Percentiles rank a stretch among this genome's conserved stretches.
These are phyloP conservation scores for Dendrobium catenatum DNA, from an alignment of 106 monocot genomes.

Conservation along the genomic window DNA sequence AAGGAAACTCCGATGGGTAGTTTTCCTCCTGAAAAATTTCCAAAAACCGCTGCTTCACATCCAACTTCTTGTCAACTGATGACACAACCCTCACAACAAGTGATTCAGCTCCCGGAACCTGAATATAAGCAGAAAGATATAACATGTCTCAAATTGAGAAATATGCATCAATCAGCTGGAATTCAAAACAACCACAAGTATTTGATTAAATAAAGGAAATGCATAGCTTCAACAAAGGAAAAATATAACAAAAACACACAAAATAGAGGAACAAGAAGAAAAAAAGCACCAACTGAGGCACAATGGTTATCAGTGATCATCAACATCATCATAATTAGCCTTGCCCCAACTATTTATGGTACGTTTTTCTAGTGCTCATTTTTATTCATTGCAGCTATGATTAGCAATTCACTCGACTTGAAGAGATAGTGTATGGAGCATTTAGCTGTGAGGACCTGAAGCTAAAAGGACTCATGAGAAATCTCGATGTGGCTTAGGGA, in stretches of 20 bases:
- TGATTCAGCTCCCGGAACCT: slow-evolving; percentile 86
- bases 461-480: too few relatives aligned
- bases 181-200: not conserved
- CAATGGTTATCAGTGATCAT: not conserved
- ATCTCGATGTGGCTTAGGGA: too few relatives aligned
- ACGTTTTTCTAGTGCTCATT: not conserved
- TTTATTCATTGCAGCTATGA: too few relatives aligned
- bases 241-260: not conserved
- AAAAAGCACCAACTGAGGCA: not conserved
- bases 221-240: not conserved
- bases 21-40: slow-evolving; percentile 99
- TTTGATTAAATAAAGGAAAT: not conserved
- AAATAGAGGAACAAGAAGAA: not conserved
- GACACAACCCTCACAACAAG: slow-evolving; percentile 98
- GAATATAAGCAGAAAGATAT: slow-evolving; percentile 3
- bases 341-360: not conserved
- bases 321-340: not conserved
- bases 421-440: too few relatives aligned
- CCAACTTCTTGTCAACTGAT: slow-evolving; percentile 97
- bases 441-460: too few relatives aligned
- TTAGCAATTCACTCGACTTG: too few relatives aligned
- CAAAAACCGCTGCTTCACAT: slow-evolving; percentile 88
- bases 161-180: not conserved
- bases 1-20: slow-evolving; percentile 90
- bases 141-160: not conserved